Evolutionary conservation across 208 protist genomes (phyloP).

Genomic region (Kentomonas sorsogonicus): DNA sequence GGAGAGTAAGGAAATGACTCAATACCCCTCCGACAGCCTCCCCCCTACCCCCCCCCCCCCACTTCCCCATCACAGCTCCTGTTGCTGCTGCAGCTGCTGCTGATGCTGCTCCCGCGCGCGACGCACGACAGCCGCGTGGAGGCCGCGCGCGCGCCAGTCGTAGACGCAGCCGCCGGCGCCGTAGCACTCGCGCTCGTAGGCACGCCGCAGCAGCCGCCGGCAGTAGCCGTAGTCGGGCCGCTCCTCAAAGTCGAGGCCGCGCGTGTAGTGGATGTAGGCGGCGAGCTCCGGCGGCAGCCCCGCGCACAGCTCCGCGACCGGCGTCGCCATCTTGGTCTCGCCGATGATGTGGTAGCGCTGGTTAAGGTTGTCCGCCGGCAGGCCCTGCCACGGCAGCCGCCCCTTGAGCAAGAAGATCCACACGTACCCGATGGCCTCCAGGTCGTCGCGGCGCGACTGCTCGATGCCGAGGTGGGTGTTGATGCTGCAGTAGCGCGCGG

Average conservation of each 20-base stretch:
- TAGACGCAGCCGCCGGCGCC: background rate
- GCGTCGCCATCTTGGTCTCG: constrained; percentile 96
- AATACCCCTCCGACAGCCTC: background rate
- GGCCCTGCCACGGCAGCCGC: constrained; percentile 97
- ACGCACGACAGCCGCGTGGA: background rate
- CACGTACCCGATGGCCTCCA: constrained; percentile 98
- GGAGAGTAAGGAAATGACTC: constrained; percentile 89
- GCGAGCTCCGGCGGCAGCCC: constrained; percentile 93
- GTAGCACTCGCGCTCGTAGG: background rate
- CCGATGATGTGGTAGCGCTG: constrained; percentile 99
- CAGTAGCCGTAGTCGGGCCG: background rate
- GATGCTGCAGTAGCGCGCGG: constrained; percentile 98
- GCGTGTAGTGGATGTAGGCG: constrained; percentile 96
- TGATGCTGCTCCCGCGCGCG: constrained; percentile 23
- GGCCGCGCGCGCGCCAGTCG: background rate
- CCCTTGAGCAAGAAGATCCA: constrained; percentile 99
- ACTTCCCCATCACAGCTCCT: background rate
- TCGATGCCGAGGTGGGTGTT: constrained; percentile 99
- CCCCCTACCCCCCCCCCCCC: no score
- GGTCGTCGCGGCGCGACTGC: constrained; percentile 95
- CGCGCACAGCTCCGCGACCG: constrained; percentile 96
- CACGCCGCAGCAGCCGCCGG: no score
- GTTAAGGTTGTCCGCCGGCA: constrained; percentile 95
- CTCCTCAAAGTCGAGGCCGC: constrained; percentile 11
- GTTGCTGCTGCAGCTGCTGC: constrained; percentile 69